phyloP scores from a whole-genome alignment of 176 grass and related monocot species.

The Thinopyrum elongatum region DNA sequence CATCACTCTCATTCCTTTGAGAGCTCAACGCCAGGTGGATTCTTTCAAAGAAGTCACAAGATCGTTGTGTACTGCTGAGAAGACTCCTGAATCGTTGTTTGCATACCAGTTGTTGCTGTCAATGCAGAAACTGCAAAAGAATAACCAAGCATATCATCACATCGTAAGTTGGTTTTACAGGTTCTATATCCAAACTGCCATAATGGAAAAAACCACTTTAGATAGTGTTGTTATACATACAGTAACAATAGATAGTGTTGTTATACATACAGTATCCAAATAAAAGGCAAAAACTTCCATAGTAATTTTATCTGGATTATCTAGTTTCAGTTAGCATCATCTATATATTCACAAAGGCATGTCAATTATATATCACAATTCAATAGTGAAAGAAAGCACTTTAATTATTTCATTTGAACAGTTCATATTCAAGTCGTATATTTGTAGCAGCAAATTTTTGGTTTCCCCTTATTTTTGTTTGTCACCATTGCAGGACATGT shows the following conservation, averaged over 20 bases:
- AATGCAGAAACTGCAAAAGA: conserved; percentile 51
- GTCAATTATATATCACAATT: not conserved
- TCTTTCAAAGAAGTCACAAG: conserved; percentile 40
- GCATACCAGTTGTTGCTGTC: conserved; percentile 37
- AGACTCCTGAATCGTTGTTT: conserved; percentile 66
- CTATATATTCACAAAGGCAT: not conserved
- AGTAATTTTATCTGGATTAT: not conserved
- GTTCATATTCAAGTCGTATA: not conserved
- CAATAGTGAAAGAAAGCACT: not conserved
- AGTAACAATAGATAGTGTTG: not conserved
- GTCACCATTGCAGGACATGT: conserved; percentile 51
- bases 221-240: not conserved
- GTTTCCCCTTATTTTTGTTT: not conserved
- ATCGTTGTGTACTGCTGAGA: conserved; percentile 8
- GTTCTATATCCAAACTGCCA: not conserved
- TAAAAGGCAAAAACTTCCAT: not conserved
- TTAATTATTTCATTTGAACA: not conserved
- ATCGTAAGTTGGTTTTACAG: conserved; percentile 41
- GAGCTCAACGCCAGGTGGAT: conserved; percentile 46
- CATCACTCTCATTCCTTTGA: conserved; percentile 60
- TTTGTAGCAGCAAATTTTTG: not conserved
- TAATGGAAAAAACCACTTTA: not conserved
- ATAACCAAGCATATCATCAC: conserved; percentile 44
- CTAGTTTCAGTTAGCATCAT: not conserved
- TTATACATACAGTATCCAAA: not conserved